A percentile compares a stretch with the other conserved stretches of the same genome.
These are phyloP conservation scores for Mucor sp. DNA, from an alignment of 371 early-diverging fungal genomes.

Conservation along the genomic window DNA sequence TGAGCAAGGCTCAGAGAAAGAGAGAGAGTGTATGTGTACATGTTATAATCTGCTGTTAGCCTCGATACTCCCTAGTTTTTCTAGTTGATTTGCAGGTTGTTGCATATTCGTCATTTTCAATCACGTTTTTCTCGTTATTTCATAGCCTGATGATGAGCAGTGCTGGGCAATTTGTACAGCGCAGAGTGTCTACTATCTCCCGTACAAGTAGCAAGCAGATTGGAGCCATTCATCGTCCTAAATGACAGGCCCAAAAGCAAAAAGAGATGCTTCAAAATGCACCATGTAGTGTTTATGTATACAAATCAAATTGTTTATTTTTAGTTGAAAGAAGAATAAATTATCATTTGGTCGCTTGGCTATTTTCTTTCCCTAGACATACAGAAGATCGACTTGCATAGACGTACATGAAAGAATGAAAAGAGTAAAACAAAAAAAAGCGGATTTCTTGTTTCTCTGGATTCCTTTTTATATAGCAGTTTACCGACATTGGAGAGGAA, in stretches of 20 bases:
- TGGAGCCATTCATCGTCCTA: background rate
- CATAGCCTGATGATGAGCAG: background rate
- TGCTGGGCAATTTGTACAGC: background rate
- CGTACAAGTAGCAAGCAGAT: background rate
- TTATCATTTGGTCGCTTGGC: background rate
- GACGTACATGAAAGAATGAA: slow-evolving; percentile 3
- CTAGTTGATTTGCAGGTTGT: slow-evolving; percentile 21
- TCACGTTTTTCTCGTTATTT: slow-evolving; percentile 15
- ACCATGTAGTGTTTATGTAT: slow-evolving; percentile 3
- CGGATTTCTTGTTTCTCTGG: background rate
- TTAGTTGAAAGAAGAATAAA: slow-evolving; percentile 3
- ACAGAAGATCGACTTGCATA: slow-evolving; percentile 10
- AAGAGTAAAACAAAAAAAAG: background rate
- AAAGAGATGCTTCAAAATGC: background rate
- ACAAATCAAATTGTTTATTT: slow-evolving; percentile 5
- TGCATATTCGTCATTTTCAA: slow-evolving; percentile 35
- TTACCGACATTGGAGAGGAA: background rate
- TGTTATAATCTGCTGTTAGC: background rate
- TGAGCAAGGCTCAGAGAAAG: background rate
- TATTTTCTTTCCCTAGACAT: background rate
- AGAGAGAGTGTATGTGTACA: background rate
- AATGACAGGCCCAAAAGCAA: background rate
- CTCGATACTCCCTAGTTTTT: slow-evolving; percentile 18
- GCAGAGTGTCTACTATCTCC: background rate
- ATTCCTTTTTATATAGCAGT: background rate